Conservation (phyloP, 257 asterid genomes). For the Solanum clarkiae region DNA sequence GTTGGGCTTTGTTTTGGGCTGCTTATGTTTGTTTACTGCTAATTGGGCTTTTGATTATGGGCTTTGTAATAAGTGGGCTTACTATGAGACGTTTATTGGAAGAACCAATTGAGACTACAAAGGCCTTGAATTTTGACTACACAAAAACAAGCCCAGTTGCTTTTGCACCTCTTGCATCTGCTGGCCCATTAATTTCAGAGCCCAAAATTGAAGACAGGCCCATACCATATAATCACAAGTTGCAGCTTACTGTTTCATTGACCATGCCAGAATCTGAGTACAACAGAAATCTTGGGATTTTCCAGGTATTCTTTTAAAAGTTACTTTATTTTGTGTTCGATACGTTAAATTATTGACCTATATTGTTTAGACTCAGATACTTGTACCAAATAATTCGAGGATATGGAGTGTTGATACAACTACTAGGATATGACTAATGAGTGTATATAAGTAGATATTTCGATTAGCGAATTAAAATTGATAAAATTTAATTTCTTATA, state of each 20-base stretch:
- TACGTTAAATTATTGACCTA: no score
- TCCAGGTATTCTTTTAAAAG: conserved; percentile 30
- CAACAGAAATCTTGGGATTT: conserved; percentile 46
- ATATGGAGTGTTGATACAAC: neutral
- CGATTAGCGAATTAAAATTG: no score
- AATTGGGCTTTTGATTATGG: conserved; percentile 21
- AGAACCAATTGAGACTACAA: conserved; percentile 33
- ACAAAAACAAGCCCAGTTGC: conserved; percentile 48
- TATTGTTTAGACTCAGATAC: no score
- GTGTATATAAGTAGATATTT: no score
- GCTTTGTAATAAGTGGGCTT: conserved; percentile 25
- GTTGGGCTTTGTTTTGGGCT: conserved; percentile 31
- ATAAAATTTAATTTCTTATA: no score
- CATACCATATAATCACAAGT: conserved; percentile 28
- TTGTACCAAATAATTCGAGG: neutral
- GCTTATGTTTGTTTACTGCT: conserved; percentile 31
- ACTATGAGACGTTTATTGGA: conserved; percentile 23
- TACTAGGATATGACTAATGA: no score
- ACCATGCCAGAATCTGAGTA: conserved; percentile 59
- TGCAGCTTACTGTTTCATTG: conserved; percentile 32
- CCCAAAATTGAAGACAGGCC: neutral
- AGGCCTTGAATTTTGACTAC: conserved; percentile 42
- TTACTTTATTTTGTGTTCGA: no score
- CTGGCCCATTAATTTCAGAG: neutral
- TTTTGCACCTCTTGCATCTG: conserved; percentile 20